Evolutionary conservation across 441 rosid species (phyloP), one percentile per base, ranked within the genome.

Genomic region (Sinapis alba): DNA sequence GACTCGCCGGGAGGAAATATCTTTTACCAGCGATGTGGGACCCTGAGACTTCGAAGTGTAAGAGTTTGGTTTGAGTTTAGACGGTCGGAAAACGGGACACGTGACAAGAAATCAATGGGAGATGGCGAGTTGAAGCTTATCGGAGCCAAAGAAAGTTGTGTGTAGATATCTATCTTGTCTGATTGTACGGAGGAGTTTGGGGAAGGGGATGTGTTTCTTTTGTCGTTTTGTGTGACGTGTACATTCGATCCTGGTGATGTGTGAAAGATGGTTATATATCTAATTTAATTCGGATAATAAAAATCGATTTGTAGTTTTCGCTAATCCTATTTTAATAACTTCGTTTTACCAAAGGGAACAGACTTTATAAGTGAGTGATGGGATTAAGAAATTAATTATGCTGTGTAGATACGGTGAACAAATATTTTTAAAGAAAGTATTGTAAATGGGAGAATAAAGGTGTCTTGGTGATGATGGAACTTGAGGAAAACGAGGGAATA

Each of bases 21-120:
- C 74, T 87, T 56, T 54, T 87, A 8, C 89, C 90, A 1, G 86
- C 87, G 2, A 76, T 84, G 80, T 82, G 84, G 82, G 86, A 87
- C 77, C 89, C 91, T 19, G 36, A 66, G 7, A 75, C 86, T 19
- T 75, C 83, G 20, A 50, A 84, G 24, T 88, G 91, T 62, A 76
- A 76, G 56, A 82, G 90, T 13, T 68, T 72, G 45, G 82, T 77
- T 63, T 87, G 80, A 82, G 4, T 34, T 11, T 50, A 12, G 28
- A 62, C 28, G 56, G 54, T 71, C 20, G 1, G 1, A 0, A 3
- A 11, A 15, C 0, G 23, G 0, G 23, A 71, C 61, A 71, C 75
- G 61, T 71, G 73, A 61, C 32, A 5, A 58, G 15, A 19, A 0
- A 16, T 13, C 18, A 1, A 64, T 64, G 76, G 76, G 75, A 38